Conservation (phyloP, 225 moss, liverwort and hornwort species). For the Pseudisothecium myosuroides region DNA sequence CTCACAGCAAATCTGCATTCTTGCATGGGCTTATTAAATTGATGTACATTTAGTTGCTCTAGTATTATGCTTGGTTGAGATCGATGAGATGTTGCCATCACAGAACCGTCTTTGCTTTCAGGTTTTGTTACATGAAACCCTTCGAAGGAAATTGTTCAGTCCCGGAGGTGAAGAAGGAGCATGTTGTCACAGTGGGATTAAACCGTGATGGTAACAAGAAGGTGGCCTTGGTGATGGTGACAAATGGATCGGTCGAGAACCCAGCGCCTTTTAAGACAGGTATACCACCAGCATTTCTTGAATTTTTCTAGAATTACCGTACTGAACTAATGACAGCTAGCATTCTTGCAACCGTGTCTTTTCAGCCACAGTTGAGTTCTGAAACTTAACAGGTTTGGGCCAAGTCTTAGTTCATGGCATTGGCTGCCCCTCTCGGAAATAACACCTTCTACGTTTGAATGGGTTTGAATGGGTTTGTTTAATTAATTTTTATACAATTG, state of each 20-base stretch:
- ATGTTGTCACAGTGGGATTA: conserved; percentile 42
- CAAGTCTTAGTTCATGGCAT: background rate
- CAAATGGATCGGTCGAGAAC: conserved; percentile 21
- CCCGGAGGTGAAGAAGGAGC: conserved; percentile 39
- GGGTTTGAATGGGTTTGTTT: background rate
- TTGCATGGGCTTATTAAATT: background rate
- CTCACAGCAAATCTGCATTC: background rate
- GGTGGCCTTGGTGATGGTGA: background rate
- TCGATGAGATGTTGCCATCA: background rate
- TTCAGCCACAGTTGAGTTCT: background rate
- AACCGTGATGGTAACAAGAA: conserved; percentile 33
- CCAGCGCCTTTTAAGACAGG: conserved; percentile 19
- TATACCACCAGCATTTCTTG: background rate
- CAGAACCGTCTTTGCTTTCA: conserved; percentile 2
- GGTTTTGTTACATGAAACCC: conserved; percentile 81
- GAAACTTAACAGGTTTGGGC: background rate
- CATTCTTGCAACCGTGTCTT: background rate
- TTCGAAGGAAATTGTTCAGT: conserved; percentile 20
- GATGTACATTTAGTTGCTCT: background rate
- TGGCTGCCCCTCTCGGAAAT: background rate
- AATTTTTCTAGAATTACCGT: background rate
- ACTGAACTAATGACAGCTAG: background rate
- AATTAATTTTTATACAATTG: background rate
- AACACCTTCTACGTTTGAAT: background rate
- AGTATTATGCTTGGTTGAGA: background rate